Percentiles rank a stretch among this genome's conserved stretches.
Evolutionary conservation across 2,329 filamentous ascomycete species (phyloP).

Genomic region (Aulographum hederae): DNA sequence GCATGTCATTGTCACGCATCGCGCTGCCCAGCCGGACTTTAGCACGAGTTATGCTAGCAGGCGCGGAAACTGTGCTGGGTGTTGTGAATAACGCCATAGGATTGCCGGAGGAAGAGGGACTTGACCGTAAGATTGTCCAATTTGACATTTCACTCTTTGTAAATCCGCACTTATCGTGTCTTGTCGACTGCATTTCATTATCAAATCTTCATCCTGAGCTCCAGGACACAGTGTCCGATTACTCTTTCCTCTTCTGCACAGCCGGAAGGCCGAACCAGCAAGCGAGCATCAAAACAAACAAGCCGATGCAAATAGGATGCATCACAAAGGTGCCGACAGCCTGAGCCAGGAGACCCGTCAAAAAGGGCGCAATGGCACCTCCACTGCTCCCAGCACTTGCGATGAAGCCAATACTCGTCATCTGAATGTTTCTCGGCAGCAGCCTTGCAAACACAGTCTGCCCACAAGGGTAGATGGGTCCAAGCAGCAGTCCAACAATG

Average conservation of each 20-base stretch:
- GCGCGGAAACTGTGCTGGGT: too few relatives aligned
- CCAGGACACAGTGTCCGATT: too few relatives aligned
- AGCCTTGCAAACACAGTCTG: slow-evolving; percentile 43
- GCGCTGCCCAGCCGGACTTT: too few relatives aligned
- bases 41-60: too few relatives aligned
- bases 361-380: slow-evolving; percentile 47
- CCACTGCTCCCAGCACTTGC: slow-evolving; percentile 52
- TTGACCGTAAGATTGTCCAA: too few relatives aligned
- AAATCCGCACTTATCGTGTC: too few relatives aligned
- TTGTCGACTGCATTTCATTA: too few relatives aligned
- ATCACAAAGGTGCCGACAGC: slow-evolving; percentile 44
- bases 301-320: slow-evolving; percentile 44
- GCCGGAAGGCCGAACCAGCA: slow-evolving; percentile 45
- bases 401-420: slow-evolving; percentile 48
- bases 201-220: too few relatives aligned
- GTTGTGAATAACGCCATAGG: too few relatives aligned
- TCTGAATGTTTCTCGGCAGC: slow-evolving; percentile 40
- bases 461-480: slow-evolving; percentile 63
- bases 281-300: slow-evolving; percentile 46
- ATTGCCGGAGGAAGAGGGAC: too few relatives aligned
- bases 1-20: too few relatives aligned
- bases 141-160: too few relatives aligned
- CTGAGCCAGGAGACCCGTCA: slow-evolving; percentile 45
- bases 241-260: slow-evolving; percentile 41
- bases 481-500: slow-evolving; percentile 56